Conservation (phyloP, 345 rosid species). For the Laguncularia racemosa region DNA sequence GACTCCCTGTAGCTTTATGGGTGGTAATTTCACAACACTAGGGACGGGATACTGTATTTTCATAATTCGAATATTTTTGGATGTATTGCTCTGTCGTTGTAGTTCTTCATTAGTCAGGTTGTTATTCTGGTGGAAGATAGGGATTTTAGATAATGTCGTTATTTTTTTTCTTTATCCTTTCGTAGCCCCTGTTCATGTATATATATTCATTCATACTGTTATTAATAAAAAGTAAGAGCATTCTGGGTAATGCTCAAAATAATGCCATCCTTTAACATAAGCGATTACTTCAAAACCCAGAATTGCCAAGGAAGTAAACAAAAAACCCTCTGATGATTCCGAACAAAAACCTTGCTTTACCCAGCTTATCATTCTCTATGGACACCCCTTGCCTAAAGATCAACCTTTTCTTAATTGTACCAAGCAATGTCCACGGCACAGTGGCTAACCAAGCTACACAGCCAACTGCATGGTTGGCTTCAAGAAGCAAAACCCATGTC, state of each 20-base stretch:
- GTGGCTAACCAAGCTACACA: slow-evolving; percentile 72
- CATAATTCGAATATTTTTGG: too few relatives aligned
- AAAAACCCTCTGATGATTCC: slow-evolving; percentile 41
- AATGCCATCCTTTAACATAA: slow-evolving; percentile 73
- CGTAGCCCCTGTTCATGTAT: too few relatives aligned
- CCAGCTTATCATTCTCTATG: slow-evolving; percentile 47
- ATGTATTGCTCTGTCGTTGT: too few relatives aligned
- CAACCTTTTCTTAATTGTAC: slow-evolving; percentile 62
- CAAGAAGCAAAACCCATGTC: slow-evolving; percentile 87
- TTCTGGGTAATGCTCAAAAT: slow-evolving; percentile 45
- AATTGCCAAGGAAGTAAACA: slow-evolving; percentile 36
- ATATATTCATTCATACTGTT: too few relatives aligned
- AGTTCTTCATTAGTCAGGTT: too few relatives aligned
- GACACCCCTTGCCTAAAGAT: slow-evolving; percentile 51
- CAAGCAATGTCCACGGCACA: slow-evolving; percentile 72
- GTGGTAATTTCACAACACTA: too few relatives aligned
- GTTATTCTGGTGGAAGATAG: too few relatives aligned
- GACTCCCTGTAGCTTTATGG: too few relatives aligned
- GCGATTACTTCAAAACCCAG: slow-evolving; percentile 67
- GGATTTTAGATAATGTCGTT: too few relatives aligned
- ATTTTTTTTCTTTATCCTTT: too few relatives aligned
- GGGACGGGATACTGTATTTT: too few relatives aligned
- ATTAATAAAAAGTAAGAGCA: too few relatives aligned
- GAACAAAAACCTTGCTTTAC: slow-evolving; percentile 58
- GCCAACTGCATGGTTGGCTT: slow-evolving; percentile 83